Evolutionary conservation across 306 rosid genomes (phyloP), one percentile per base, ranked within the genome.

Genomic region (Vigna hirtella): DNA sequence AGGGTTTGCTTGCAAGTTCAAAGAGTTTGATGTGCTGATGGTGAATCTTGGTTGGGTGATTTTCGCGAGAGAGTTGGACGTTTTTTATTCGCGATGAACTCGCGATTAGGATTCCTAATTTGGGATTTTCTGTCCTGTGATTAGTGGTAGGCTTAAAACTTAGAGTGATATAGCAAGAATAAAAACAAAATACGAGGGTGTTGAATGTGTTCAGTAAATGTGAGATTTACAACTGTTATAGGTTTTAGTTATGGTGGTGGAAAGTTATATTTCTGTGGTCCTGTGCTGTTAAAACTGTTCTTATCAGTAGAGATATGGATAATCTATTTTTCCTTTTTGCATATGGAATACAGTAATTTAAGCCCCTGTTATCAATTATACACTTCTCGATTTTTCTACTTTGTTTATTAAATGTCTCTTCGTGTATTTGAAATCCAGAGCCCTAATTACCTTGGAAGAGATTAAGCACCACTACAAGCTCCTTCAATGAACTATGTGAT

Each of bases 391-490:
- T 56, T 76, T 82, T 83, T 80, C 86, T 81, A 64, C 70, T 84
- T 84, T 84, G 83, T 52, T 85, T 77, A 68, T 78, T 52, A 45
- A 66, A 75, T 80, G 88, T 89, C 93, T 78, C 76, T 93, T 89
- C 95, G 70, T 67, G 7, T 77, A 49, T 87, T 85, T 61, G 57
- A 84, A 38, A 79, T 83, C 42, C 83, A 66, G 67, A 84, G 75
- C 85, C 86, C 87, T 84, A 85, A 72, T 89, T 89, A 86, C 90
- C 30, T 6, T 85, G 53, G 93, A 92, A 74, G 97, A 92, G 83
- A 85, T 94, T 77, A 89, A 86, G 72, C 86, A 83, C 70, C 98
- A 94, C 83, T 92, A 90, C 43, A 90, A 90, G 78, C 87, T 94
- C 68, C 22, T 20, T 20, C 22, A 20, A 20, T 20, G 22, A 20